Conservation (phyloP, 176 grass and related monocot species). For the Calamus simplicifolius region DNA sequence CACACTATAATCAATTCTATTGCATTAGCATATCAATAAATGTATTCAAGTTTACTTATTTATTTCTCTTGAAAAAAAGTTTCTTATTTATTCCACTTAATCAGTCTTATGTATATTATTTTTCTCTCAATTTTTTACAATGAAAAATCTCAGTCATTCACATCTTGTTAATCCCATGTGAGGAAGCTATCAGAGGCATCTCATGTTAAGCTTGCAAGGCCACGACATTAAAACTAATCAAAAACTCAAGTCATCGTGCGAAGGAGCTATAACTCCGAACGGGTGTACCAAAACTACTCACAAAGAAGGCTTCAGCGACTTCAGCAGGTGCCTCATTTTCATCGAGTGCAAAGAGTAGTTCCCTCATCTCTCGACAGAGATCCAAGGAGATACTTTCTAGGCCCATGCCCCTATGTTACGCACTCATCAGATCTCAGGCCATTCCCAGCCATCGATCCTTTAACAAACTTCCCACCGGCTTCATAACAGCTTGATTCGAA, state of each 20-base stretch:
- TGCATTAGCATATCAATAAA: no score
- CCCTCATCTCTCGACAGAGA: background rate
- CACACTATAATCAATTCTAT: no score
- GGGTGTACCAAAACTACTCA: background rate
- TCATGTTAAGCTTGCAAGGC: conserved; percentile 7
- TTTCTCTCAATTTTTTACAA: background rate
- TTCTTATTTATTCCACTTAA: no score
- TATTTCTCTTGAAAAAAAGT: no score
- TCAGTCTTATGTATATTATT: no score
- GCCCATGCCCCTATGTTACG: background rate
- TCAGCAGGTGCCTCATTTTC: background rate
- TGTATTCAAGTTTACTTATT: no score
- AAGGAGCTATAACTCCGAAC: background rate
- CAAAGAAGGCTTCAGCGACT: background rate
- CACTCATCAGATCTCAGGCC: no score
- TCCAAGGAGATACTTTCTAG: background rate
- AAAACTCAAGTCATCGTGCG: background rate
- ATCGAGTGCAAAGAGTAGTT: background rate
- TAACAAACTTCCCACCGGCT: no score
- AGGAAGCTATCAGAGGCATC: conserved; percentile 2
- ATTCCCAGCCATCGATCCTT: background rate
- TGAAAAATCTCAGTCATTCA: conserved; percentile 9
- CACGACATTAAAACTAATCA: no score
- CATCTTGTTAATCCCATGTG: background rate
- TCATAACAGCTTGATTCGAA: no score